Conservation (phyloP, 805 yeast genomes). For the Saccharomycopsis capsularis region DNA sequence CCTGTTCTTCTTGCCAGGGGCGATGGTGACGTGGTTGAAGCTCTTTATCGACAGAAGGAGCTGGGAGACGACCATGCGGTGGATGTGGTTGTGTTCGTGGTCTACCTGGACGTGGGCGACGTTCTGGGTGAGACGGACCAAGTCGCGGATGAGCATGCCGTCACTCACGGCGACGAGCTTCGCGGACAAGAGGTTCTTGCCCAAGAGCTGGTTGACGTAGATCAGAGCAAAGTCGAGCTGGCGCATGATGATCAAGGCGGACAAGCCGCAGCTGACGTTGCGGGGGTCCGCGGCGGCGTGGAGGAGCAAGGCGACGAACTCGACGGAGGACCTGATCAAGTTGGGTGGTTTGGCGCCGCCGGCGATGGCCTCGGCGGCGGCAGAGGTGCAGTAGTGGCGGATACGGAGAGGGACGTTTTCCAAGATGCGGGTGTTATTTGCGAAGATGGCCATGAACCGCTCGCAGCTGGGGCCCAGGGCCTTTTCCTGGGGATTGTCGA, state of each 20-base stretch:
- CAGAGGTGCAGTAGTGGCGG: not conserved
- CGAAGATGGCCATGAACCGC: slow-evolving; percentile 3
- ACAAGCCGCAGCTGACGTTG: not conserved
- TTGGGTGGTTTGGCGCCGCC: not conserved
- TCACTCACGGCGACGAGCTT: not conserved
- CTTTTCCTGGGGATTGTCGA: not conserved
- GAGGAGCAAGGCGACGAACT: not conserved
- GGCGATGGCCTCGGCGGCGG: not conserved
- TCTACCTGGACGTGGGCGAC: not conserved
- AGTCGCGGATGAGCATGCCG: not conserved
- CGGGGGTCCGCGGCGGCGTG: not conserved
- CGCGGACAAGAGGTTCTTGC: not conserved
- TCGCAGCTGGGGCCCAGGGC: too few relatives aligned
- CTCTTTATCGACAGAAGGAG: not conserved
- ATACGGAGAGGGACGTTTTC: slow-evolving; percentile 5
- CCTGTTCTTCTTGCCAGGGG: not conserved
- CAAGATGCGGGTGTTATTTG: slow-evolving; percentile 4
- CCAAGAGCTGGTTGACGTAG: not conserved
- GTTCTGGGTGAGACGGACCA: not conserved
- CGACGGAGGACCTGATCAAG: slow-evolving; percentile 1
- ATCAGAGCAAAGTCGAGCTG: not conserved
- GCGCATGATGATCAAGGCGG: not conserved
- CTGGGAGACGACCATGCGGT: not conserved
- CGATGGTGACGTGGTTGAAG: slow-evolving; percentile 3
- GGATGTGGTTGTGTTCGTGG: not conserved